Percentiles rank a stretch among this genome's conserved stretches.
phyloP scores from a whole-genome alignment of 345 rosid genomes.

The Bretschneidera sinensis region DNA sequence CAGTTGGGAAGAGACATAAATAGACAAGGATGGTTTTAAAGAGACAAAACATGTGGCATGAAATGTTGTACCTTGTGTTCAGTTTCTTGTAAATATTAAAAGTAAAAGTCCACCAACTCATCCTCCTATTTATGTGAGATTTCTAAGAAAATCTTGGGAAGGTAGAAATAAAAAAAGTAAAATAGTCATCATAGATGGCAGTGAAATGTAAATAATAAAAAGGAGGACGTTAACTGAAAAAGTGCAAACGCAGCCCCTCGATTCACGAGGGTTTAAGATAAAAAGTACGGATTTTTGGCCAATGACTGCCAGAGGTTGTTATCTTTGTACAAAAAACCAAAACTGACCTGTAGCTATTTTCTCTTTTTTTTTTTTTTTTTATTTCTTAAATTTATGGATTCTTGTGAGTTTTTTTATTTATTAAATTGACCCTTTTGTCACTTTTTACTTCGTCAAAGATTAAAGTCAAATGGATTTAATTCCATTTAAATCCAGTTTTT shows the following conservation, averaged over 20 bases:
- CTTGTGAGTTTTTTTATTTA: background rate
- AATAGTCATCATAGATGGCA: conserved; percentile 12
- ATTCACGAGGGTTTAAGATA: conserved; percentile 36
- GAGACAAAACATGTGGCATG: conserved; percentile 51
- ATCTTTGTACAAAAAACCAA: conserved; percentile 34
- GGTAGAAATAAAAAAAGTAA: background rate
- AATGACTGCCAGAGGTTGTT: conserved; percentile 42
- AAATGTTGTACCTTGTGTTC: conserved; percentile 24
- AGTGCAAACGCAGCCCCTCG: conserved; percentile 21
- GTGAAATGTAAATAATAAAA: conserved; percentile 5
- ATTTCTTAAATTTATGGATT: background rate
- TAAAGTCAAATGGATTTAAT: too few species aligned
- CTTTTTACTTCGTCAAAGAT: too few species aligned
- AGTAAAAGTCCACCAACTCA: too few species aligned
- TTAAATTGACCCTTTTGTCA: background rate
- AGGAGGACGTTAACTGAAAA: conserved; percentile 9
- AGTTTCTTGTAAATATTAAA: too few species aligned
- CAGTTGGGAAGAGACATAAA: conserved; percentile 32
- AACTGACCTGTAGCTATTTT: too few species aligned
- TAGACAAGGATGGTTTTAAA: conserved; percentile 38
- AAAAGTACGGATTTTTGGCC: conserved; percentile 20
- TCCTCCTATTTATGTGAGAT: too few species aligned
- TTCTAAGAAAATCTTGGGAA: conserved; percentile 16
- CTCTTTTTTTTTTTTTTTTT: background rate
- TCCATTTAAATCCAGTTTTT: too few species aligned